A percentile compares a stretch with the other conserved stretches of the same genome.
Conservation (phyloP, 169 alveolate species). For the Plasmodium gonderi region DNA sequence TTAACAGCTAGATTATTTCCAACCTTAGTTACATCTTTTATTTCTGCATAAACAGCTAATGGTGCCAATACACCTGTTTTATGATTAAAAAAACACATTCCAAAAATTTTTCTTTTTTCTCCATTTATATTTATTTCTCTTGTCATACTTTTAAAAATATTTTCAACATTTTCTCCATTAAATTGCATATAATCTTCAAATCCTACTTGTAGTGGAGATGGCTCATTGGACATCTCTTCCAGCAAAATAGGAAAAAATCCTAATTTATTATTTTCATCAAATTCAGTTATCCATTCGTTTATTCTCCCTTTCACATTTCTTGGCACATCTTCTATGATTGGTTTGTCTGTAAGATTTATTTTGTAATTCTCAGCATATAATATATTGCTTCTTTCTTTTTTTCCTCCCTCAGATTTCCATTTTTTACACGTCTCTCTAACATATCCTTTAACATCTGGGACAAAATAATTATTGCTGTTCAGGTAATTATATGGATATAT, state of each 20-base stretch:
- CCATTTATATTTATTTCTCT: conserved; percentile 33
- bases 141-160: conserved; percentile 81
- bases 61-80: conserved; percentile 86
- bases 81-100: conserved; percentile 85
- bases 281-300: conserved; percentile 82
- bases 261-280: conserved; percentile 80
- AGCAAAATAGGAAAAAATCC: conserved; percentile 84
- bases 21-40: conserved; percentile 77
- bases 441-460: too few relatives aligned
- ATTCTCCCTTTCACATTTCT: conserved; percentile 81
- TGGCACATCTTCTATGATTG: conserved; percentile 67
- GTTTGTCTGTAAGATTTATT: conserved; percentile 62
- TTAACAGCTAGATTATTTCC: conserved; percentile 78
- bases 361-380: conserved; percentile 45
- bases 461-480: too few relatives aligned
- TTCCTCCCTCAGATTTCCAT: background rate
- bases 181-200: conserved; percentile 84
- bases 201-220: conserved; percentile 86
- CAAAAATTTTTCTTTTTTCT: conserved; percentile 76
- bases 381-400: background rate
- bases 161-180: conserved; percentile 84
- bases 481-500: background rate
- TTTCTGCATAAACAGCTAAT: conserved; percentile 85
- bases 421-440: background rate
- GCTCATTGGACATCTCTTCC: conserved; percentile 84